These are phyloP conservation scores for Rhododendron ovatum DNA, from an alignment of 148 eudicot species.

Conservation along the genomic window DNA sequence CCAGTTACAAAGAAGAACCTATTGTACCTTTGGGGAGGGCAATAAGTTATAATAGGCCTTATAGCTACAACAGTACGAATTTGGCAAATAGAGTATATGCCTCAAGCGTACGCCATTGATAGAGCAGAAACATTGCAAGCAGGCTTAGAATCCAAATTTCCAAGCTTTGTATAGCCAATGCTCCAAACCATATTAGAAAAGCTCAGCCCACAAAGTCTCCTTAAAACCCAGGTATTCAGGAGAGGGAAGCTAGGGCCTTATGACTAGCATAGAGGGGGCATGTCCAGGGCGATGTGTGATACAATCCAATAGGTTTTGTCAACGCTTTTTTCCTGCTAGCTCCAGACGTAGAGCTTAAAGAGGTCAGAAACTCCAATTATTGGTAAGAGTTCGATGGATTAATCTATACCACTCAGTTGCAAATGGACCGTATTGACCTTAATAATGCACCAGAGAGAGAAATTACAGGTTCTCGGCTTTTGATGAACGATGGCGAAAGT, in stretches of 20 bases:
- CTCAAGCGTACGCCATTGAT: constrained; percentile 33
- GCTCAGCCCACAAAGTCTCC: too few relatives aligned
- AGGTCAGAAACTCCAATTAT: not conserved
- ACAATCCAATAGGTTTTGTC: too few relatives aligned
- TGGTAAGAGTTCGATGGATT: not conserved
- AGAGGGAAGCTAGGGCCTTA: too few relatives aligned
- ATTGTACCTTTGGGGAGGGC: constrained; percentile 33
- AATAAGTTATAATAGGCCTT: constrained; percentile 26
- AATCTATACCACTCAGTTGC: not conserved
- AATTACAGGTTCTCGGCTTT: not conserved
- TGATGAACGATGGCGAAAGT: not conserved
- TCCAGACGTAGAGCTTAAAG: not conserved
- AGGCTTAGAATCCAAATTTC: constrained; percentile 33
- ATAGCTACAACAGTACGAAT: constrained; percentile 36
- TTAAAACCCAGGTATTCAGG: too few relatives aligned
- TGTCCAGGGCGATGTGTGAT: too few relatives aligned
- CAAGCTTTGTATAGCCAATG: constrained; percentile 72
- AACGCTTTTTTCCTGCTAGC: not conserved
- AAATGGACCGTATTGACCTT: not conserved
- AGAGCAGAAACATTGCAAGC: constrained; percentile 46
- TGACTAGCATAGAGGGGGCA: too few relatives aligned
- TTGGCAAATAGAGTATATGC: constrained; percentile 47
- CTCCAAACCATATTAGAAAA: constrained; percentile 65
- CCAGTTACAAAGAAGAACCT: constrained; percentile 61
- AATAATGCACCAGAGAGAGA: not conserved